Base-by-base conservation (phyloP, 2,329 filamentous ascomycete species). In the Grosmannia penicillata region DNA sequence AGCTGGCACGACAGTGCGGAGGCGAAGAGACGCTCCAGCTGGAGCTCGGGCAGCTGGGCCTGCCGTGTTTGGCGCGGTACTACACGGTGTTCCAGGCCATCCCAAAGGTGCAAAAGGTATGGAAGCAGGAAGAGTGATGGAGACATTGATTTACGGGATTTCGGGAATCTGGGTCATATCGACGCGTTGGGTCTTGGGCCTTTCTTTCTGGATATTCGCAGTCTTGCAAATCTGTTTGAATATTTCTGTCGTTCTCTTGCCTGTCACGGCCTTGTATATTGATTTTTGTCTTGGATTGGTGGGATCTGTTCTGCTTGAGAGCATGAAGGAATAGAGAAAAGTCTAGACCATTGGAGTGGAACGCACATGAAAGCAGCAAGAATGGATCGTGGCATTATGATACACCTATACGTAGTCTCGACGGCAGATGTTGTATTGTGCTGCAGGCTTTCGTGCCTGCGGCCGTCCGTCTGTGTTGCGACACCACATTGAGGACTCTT, bases 61-160 rank as follows among this genome's bases (percentile, higher is more conserved):
- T n/a, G n/a, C n/a, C n/a, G n/a, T n/a, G n/a, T 6, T 47, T 69
- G 32, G 47, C 45, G 15, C 46, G 40, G 30, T 68, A 67, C 41
- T 66, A 63, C 14, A 13, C 21, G 4, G 14, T n/a, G 10, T 34
- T 46, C 24, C 38, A 36, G 28, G 24, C 34, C 4, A 31, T 35
- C 3, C 35, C 26, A 2, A 39, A 32, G 8, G 41, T 40, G 5
- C 19, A 36, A 26, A 21, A n/a, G 15, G 33, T 11, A 18, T 44
- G 25, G 8, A n/a, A 5, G 21, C 22, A 5, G 11, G 18, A n/a
- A 25, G 13, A 14, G 19, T 27, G 10, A 36, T 38, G 6, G 17
- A 15, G 11, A 14, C n/a, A 28, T 36, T 19, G 8, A 4, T 28
- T 36, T 28, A 6, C 18, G 17, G n/a, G 8, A 9, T 29, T 9